Conservation (phyloP, 805 yeast genomes). For the Ogataea nonfermentans region DNA sequence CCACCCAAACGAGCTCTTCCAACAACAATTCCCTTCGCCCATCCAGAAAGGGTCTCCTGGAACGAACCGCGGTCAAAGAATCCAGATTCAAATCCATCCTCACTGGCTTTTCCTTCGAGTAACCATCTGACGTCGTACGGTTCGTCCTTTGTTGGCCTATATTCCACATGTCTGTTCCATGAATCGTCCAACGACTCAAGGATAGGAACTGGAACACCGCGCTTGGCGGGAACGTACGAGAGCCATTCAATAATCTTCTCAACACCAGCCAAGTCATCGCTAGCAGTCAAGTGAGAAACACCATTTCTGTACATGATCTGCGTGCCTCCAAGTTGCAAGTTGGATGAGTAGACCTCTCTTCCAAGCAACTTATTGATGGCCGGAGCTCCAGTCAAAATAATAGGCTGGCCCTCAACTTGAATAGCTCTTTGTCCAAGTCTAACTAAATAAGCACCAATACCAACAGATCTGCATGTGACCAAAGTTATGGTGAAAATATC, state of each 20-base stretch:
- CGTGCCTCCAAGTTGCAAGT: conserved; percentile 98
- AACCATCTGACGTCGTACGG: conserved; percentile 92
- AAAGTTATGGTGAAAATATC: conserved; percentile 97
- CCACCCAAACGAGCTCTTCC: conserved; percentile 99
- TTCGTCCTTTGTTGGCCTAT: conserved; percentile 66
- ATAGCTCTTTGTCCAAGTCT: conserved; percentile 98
- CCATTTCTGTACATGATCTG: conserved; percentile 98
- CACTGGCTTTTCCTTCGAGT: conserved; percentile 79
- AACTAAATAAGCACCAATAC: conserved; percentile 98
- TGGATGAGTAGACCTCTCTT: conserved; percentile 94
- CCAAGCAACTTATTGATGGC: conserved; percentile 96
- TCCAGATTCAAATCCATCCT: conserved; percentile 79
- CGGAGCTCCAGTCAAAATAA: conserved; percentile 98
- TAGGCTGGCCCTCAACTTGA: conserved; percentile 98
- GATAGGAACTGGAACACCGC: conserved; percentile 88
- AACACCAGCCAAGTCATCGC: conserved; percentile 95
- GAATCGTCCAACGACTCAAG: conserved; percentile 67
- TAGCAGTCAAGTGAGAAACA: conserved; percentile 96
- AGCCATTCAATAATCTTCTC: conserved; percentile 93
- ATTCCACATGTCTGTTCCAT: conserved; percentile 94
- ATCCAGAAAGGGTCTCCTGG: conserved; percentile 94
- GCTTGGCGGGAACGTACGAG: conserved; percentile 88
- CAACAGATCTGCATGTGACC: conserved; percentile 99
- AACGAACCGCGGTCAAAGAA: conserved; percentile 89
- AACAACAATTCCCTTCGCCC: conserved; percentile 98